Percentiles rank a stretch among this genome's conserved stretches.
Evolutionary conservation across 2,329 filamentous ascomycete genomes (phyloP).

Genomic region (Colletotrichum liriopes): DNA sequence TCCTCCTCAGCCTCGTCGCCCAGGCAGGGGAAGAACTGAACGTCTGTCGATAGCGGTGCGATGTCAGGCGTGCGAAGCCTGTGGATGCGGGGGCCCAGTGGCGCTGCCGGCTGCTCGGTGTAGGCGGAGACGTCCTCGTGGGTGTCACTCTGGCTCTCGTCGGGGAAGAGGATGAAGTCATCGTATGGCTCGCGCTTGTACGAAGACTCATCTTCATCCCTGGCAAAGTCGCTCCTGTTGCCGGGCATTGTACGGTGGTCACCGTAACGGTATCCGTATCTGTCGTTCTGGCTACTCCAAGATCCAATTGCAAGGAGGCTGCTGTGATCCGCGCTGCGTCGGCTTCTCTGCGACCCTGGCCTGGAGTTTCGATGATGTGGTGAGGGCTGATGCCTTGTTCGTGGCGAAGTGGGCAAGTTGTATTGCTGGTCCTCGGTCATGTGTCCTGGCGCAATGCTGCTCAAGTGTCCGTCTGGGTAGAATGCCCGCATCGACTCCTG

Average conservation of each 20-base stretch:
- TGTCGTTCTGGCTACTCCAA: constrained; percentile 12
- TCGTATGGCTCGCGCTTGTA: constrained; percentile 2
- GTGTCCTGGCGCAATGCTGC: background rate
- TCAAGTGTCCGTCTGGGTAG: background rate
- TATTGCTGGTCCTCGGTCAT: background rate
- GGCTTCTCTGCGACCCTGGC: background rate
- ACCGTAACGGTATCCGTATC: too few relatives aligned
- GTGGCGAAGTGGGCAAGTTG: background rate
- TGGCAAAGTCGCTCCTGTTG: background rate
- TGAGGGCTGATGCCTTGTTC: background rate
- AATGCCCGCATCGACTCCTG: background rate
- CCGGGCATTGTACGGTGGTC: background rate
- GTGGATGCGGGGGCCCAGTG: constrained; percentile 25
- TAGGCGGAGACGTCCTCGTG: background rate
- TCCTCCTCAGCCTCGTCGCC: constrained; percentile 38
- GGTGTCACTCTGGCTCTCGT: background rate
- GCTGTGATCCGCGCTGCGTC: background rate
- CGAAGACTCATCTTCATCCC: background rate
- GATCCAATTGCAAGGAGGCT: constrained; percentile 33
- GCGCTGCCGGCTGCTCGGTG: constrained; percentile 14
- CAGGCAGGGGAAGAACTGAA: constrained; percentile 41
- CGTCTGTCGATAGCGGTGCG: constrained; percentile 37
- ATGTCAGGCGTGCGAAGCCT: constrained; percentile 41
- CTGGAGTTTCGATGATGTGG: background rate
- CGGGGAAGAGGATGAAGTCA: constrained; percentile 33